Evolutionary conservation across 495 filamentous ascomycete species (phyloP).

Genomic region (Podospora conica): DNA sequence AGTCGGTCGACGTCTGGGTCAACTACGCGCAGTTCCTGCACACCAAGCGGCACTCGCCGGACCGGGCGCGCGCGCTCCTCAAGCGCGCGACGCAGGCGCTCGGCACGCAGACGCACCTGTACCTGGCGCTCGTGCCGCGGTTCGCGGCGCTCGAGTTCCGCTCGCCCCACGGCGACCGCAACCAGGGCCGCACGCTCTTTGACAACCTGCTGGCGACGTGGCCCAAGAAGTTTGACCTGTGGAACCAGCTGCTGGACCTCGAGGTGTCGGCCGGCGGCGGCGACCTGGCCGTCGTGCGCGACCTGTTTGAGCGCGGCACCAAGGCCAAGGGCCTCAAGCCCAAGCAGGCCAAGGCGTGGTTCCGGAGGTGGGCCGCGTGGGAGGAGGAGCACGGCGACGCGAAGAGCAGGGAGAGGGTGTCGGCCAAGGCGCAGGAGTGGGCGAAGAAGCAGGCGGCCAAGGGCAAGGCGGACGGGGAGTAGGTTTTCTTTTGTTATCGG

Average conservation of each 20-base stretch:
- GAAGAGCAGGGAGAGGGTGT: constrained; percentile 65
- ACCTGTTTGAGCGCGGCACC: constrained; percentile 73
- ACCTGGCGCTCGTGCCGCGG: constrained; percentile 72
- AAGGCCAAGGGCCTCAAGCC: constrained; percentile 63
- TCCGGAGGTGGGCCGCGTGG: constrained; percentile 75
- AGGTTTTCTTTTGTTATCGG: background rate
- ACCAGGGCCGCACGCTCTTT: constrained; percentile 91
- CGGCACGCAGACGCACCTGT: constrained; percentile 49
- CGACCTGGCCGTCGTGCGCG: constrained; percentile 55
- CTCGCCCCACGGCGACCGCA: constrained; percentile 72
- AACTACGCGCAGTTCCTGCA: constrained; percentile 95
- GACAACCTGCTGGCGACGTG: constrained; percentile 78
- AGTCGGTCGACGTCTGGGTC: constrained; percentile 72
- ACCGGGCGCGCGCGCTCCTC: constrained; percentile 73
- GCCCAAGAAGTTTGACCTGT: constrained; percentile 83
- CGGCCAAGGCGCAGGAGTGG: constrained; percentile 67
- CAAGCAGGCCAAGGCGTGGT: constrained; percentile 71
- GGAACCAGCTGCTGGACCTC: constrained; percentile 84
- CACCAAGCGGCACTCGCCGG: constrained; percentile 57
- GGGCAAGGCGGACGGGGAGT: constrained; percentile 24
- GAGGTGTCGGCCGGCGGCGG: constrained; percentile 57
- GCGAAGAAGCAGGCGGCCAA: constrained; percentile 27
- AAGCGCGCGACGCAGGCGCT: constrained; percentile 82
- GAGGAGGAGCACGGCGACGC: constrained; percentile 68
- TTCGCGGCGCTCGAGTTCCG: constrained; percentile 90